Conservation (phyloP, 306 rosid genomes). For the Vigna reflexopilosa region DNA sequence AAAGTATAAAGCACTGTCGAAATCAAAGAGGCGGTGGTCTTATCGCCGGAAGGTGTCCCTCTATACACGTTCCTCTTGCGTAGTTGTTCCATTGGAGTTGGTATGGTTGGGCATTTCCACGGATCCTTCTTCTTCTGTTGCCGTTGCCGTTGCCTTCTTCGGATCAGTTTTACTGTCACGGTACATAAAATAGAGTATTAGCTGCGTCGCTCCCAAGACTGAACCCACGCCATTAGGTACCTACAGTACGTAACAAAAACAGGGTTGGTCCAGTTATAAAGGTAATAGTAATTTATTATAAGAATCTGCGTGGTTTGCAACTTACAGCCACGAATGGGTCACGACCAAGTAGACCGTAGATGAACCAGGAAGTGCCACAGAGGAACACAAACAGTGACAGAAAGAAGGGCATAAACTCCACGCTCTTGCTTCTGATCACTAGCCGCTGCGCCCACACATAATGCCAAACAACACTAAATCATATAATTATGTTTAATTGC, state of each 20-base stretch:
- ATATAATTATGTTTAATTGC: too few species aligned
- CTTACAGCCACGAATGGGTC: conserved; percentile 80
- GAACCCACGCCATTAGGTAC: conserved; percentile 85
- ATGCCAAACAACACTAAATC: background rate
- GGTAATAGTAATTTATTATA: background rate
- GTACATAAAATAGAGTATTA: conserved; percentile 75
- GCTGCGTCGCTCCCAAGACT: conserved; percentile 67
- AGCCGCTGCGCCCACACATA: conserved; percentile 60
- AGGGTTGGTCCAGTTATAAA: background rate
- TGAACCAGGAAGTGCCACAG: conserved; percentile 84
- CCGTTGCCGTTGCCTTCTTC: conserved; percentile 23
- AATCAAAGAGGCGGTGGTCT: conserved; percentile 6
- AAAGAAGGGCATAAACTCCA: conserved; percentile 95
- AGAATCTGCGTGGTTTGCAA: background rate
- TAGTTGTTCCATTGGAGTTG: conserved; percentile 33
- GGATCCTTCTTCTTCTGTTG: conserved; percentile 32
- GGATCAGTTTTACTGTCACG: conserved; percentile 45
- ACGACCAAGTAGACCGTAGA: conserved; percentile 69
- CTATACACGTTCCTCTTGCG: conserved; percentile 37
- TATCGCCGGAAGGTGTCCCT: background rate
- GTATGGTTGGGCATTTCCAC: conserved; percentile 51
- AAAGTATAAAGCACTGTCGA: background rate
- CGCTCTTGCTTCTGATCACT: conserved; percentile 78
- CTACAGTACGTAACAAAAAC: conserved; percentile 43
- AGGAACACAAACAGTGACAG: conserved; percentile 80